A percentile compares a stretch with the other conserved stretches of the same genome.
Evolutionary conservation across 2,329 filamentous ascomycete species (phyloP).

Genomic region (Cryphonectria japonica): DNA sequence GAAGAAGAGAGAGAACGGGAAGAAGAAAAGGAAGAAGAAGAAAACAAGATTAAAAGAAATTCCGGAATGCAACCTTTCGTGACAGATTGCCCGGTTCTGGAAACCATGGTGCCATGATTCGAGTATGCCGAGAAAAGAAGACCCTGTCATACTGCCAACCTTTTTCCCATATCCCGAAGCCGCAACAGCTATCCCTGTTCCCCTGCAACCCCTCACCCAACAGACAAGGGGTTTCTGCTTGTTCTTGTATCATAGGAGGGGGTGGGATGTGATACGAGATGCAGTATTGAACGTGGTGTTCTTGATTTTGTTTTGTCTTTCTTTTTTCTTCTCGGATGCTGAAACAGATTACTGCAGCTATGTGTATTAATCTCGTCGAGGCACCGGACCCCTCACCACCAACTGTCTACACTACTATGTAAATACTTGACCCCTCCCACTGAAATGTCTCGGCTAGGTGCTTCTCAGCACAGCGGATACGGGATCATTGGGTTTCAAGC

Average conservation of each 20-base stretch:
- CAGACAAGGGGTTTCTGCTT: neutral
- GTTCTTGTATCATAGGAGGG: neutral
- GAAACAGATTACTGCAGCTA: neutral
- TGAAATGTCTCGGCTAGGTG: neutral
- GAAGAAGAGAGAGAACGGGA: neutral
- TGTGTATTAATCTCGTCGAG: too few relatives aligned
- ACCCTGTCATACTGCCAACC: neutral
- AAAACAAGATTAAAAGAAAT: too few relatives aligned
- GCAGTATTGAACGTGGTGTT: neutral
- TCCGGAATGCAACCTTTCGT: neutral
- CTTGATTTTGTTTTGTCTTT: neutral
- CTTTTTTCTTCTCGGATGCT: neutral
- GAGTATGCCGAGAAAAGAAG: neutral
- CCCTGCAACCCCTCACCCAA: neutral
- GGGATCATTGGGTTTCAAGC: neutral
- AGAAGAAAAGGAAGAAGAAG: neutral
- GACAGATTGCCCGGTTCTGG: neutral
- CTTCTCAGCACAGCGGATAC: neutral
- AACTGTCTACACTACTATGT: neutral
- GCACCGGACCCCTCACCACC: too few relatives aligned
- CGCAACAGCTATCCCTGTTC: neutral
- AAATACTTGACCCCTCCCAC: neutral
- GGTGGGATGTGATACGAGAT: neutral
- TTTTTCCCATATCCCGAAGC: neutral
- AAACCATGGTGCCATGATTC: neutral